Evolutionary conservation across 345 rosid genomes (phyloP).

Genomic region (Populus tremula): DNA sequence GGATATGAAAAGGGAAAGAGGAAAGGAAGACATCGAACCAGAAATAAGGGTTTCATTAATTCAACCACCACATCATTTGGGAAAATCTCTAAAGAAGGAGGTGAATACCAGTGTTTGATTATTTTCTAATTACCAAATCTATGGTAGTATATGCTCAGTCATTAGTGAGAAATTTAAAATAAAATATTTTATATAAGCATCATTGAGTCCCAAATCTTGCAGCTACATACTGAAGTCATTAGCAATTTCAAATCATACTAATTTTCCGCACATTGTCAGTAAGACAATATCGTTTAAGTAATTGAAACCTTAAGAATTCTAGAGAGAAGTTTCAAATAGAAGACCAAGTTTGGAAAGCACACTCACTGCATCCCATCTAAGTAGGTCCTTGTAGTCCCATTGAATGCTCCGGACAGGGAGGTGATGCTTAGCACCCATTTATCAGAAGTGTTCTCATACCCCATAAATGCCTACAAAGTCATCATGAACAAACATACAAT

Average conservation of each 20-base stretch:
- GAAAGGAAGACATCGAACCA: neutral
- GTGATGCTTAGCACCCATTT: constrained; percentile 94
- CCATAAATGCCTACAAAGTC: constrained; percentile 61
- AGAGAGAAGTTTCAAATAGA: neutral
- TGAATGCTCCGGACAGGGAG: constrained; percentile 90
- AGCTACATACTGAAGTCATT: neutral
- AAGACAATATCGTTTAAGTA: no score
- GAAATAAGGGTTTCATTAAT: neutral
- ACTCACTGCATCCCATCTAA: constrained; percentile 93
- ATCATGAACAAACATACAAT: constrained; percentile 19
- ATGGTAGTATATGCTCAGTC: no score
- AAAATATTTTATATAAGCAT: no score
- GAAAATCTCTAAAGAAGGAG: neutral
- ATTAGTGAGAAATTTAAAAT: no score
- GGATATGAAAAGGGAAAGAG: neutral
- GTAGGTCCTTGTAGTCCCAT: constrained; percentile 89
- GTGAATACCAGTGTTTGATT: neutral
- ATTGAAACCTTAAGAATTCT: neutral
- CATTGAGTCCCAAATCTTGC: neutral
- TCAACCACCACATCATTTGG: neutral
- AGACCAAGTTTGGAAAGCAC: constrained; percentile 29
- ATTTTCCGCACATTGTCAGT: no score
- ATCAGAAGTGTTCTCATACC: constrained; percentile 76
- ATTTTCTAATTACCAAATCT: neutral
- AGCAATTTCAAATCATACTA: neutral